Base-by-base conservation (phyloP, 2,329 filamentous ascomycete species). In the Ophiognomonia clavigignenti-juglandacearum region DNA sequence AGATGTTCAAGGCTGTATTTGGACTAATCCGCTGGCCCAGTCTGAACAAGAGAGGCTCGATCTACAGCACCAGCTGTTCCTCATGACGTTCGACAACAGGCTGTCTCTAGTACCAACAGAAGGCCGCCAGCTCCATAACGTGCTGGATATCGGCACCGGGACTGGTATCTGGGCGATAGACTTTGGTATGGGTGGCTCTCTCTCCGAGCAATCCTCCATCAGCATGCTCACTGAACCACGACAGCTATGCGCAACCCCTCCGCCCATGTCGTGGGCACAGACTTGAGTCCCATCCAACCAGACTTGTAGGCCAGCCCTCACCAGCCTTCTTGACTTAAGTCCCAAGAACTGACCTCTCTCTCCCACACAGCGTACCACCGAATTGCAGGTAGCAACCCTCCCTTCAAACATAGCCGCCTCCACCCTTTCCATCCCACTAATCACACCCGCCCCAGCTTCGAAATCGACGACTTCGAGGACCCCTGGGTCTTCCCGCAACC, bases 111-210 rank as follows among this genome's bases (percentile, higher is more conserved):
- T 72, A 6, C 74, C 74, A 2, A 57, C 77, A 18, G 56, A 65
- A 10, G 32, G 19, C n/a, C 67, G 11, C 9, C 59, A 65, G 16
- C 67, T 68, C 0, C 64, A 61, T 39, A 61, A 68, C 27, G 67
- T 70, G 32, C 61, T 77, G 14, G 74, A 77, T 55, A 62, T 78
- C 20, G 74, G 72, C 8, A 63, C 60, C 48, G 60, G 60, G 10
- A 76, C 73, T 6, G 73, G 73, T 6, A 72, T 73, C 38, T 75
- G 72, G 72, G 71, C 71, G 3, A 68, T 75, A 48, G 69, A 72
- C 37, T 67, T 72, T 19, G n/a, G 32, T 35, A 7, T 35, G 32
- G 32, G 8, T 35, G 9, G 4, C n/a, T 19, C 32, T 5, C 11
- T 16, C 18, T 8, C 18, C 16, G 32, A 35, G n/a, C 8, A n/a